These are phyloP conservation scores for Quercus alba DNA, from an alignment of 306 rosid genomes.

Conservation along the genomic window DNA sequence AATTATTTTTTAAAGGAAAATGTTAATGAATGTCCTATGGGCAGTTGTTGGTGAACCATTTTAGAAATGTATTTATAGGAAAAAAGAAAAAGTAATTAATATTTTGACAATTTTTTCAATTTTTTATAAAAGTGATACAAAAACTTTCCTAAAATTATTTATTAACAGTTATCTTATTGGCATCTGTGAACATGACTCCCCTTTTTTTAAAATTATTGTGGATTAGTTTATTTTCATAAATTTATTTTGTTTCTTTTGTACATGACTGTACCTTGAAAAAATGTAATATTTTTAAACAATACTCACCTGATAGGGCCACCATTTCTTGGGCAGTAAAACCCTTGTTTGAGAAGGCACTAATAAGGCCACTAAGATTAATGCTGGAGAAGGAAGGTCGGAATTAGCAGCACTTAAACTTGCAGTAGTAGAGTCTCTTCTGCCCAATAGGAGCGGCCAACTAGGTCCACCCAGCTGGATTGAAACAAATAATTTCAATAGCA, in stretches of 20 bases:
- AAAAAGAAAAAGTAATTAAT: too few relatives aligned
- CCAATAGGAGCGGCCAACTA: constrained; percentile 47
- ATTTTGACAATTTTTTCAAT: too few relatives aligned
- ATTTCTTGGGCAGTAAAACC: constrained; percentile 51
- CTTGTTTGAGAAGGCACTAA: constrained; percentile 51
- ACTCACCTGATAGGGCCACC: constrained; percentile 66
- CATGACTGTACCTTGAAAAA: too few relatives aligned
- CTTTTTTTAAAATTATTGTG: too few relatives aligned
- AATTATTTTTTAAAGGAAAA: too few relatives aligned
- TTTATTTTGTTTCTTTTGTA: background rate
- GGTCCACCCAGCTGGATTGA: constrained; percentile 51
- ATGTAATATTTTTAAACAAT: too few relatives aligned
- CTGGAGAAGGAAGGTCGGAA: constrained; percentile 47
- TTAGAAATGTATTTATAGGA: too few relatives aligned
- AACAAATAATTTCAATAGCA: background rate
- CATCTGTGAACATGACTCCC: fast-evolving
- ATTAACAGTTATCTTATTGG: too few relatives aligned
- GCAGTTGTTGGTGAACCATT: too few relatives aligned
- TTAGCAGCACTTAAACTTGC: constrained; percentile 55
- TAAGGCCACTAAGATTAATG: constrained; percentile 35
- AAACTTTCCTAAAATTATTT: too few relatives aligned
- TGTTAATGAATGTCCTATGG: fast-evolving
- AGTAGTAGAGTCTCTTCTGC: constrained; percentile 66
- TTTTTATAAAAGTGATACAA: too few relatives aligned
- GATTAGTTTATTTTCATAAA: background rate